Conservation (phyloP, 352 stramenopile genomes). For the Phytophthora multivora region DNA sequence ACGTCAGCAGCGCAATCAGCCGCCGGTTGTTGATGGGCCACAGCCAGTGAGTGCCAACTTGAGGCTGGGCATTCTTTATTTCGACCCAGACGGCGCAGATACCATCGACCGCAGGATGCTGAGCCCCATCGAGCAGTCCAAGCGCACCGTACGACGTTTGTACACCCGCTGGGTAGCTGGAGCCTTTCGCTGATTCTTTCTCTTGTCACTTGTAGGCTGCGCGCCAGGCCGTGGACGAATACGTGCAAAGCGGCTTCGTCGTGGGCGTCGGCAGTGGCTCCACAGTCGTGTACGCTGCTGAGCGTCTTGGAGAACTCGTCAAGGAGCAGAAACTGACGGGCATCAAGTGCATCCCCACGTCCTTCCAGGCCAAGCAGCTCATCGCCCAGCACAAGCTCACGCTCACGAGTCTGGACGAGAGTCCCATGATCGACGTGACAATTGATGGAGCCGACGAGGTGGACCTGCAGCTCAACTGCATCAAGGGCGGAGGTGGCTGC, state of each 20-base stretch:
- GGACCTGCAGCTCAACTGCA: slow-evolving; percentile 96
- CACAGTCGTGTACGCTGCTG: slow-evolving; percentile 98
- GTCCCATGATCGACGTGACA: slow-evolving; percentile 95
- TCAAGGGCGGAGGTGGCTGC: slow-evolving; percentile 97
- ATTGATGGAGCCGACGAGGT: slow-evolving; percentile 99
- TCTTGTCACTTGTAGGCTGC: slow-evolving; percentile 55
- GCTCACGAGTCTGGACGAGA: slow-evolving; percentile 82
- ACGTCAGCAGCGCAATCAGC: slow-evolving; percentile 25
- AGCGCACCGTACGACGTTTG: slow-evolving; percentile 53
- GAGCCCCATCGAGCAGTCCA: slow-evolving; percentile 74
- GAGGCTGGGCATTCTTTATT: slow-evolving; percentile 9
- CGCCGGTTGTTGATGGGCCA: slow-evolving; percentile 19
- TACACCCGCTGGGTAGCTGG: not conserved
- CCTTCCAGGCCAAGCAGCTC: slow-evolving; percentile 96
- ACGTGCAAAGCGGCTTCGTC: slow-evolving; percentile 94
- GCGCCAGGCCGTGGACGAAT: slow-evolving; percentile 91
- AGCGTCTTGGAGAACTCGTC: slow-evolving; percentile 95
- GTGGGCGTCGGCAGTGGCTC: slow-evolving; percentile 98
- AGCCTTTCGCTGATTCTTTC: not conserved
- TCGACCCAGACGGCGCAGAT: not conserved
- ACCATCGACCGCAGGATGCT: slow-evolving; percentile 24
- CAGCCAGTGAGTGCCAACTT: slow-evolving; percentile 21
- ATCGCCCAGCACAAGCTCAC: slow-evolving; percentile 80
- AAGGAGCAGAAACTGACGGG: slow-evolving; percentile 87
- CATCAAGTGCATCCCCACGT: slow-evolving; percentile 98